Evolutionary conservation across 805 yeast genomes (phyloP).

Genomic region (Sugiyamaella qingdaonensis): DNA sequence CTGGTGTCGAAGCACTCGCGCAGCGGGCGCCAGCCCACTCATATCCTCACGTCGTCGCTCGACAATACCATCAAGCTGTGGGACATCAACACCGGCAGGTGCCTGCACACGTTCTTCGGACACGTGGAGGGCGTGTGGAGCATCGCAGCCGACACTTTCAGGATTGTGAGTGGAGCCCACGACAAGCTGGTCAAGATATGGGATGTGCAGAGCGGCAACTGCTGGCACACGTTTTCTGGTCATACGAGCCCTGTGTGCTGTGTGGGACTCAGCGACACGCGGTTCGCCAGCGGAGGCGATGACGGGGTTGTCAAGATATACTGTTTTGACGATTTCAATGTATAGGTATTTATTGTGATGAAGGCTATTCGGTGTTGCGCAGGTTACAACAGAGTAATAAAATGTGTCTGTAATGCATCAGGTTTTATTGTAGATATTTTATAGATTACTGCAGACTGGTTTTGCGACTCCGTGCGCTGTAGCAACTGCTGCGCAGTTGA

Average conservation of each 20-base stretch:
- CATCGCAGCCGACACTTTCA: conserved; percentile 89
- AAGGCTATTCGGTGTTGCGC: not conserved
- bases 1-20: too few species aligned
- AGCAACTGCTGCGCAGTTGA: too few species aligned
- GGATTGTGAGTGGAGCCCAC: conserved; percentile 92
- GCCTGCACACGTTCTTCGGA: conserved; percentile 92
- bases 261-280: conserved; percentile 83
- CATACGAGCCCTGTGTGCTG: conserved; percentile 51
- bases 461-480: too few species aligned
- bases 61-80: conserved; percentile 92
- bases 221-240: conserved; percentile 88
- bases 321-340: conserved; percentile 52
- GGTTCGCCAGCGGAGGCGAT: conserved; percentile 87
- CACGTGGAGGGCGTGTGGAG: conserved; percentile 99
- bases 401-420: too few species aligned
- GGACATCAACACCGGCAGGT: conserved; percentile 83
- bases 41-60: conserved; percentile 77
- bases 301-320: conserved; percentile 82
- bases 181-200: conserved; percentile 86
- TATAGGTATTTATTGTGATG: conserved; percentile 1
- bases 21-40: conserved; percentile 59
- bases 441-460: too few species aligned
- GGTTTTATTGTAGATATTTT: too few species aligned
- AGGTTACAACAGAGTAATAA: too few species aligned
- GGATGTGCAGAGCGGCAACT: conserved; percentile 93